These are phyloP conservation scores for Cryptococcus sp. DNA, from an alignment of 1,284 basidiomycete genomes.

Conservation along the genomic window DNA sequence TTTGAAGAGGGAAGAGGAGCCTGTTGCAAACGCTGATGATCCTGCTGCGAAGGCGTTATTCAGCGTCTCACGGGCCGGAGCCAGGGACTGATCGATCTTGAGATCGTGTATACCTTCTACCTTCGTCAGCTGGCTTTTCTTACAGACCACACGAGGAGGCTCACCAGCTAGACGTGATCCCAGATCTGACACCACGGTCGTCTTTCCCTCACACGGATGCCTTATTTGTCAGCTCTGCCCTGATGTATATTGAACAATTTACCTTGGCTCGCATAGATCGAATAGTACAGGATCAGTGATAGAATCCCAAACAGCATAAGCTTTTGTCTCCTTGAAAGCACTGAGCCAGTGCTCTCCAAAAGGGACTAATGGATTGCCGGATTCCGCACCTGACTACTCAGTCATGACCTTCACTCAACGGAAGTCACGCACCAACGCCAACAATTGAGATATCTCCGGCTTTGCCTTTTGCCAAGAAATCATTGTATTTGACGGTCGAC, in stretches of 20 bases:
- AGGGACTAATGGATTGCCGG: slow-evolving; percentile 54
- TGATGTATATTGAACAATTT: slow-evolving; percentile 19
- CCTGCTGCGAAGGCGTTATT: slow-evolving; percentile 69
- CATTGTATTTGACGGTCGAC: slow-evolving; percentile 76
- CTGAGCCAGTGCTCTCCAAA: slow-evolving; percentile 80
- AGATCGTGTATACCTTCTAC: slow-evolving; percentile 83
- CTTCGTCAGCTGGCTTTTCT: not conserved
- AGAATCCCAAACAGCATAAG: slow-evolving; percentile 79
- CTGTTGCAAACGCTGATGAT: slow-evolving; percentile 65
- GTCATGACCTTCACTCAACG: slow-evolving; percentile 1
- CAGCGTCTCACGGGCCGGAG: slow-evolving; percentile 79
- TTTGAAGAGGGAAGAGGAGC: slow-evolving; percentile 77
- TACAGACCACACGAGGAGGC: slow-evolving; percentile 5
- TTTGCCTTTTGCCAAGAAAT: slow-evolving; percentile 57
- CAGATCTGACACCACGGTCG: slow-evolving; percentile 81
- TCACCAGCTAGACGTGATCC: slow-evolving; percentile 63
- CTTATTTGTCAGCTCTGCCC: slow-evolving; percentile 14
- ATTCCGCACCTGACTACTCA: slow-evolving; percentile 3
- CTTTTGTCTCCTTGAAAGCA: slow-evolving; percentile 76
- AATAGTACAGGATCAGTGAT: slow-evolving; percentile 84
- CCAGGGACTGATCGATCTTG: slow-evolving; percentile 81
- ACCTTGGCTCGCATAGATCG: slow-evolving; percentile 87
- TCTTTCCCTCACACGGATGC: slow-evolving; percentile 83
- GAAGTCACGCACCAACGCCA: slow-evolving; percentile 13
- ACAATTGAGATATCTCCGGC: slow-evolving; percentile 25